phyloP scores from a whole-genome alignment of 208 protist species.

The Trypanosomatidae sp. region DNA sequence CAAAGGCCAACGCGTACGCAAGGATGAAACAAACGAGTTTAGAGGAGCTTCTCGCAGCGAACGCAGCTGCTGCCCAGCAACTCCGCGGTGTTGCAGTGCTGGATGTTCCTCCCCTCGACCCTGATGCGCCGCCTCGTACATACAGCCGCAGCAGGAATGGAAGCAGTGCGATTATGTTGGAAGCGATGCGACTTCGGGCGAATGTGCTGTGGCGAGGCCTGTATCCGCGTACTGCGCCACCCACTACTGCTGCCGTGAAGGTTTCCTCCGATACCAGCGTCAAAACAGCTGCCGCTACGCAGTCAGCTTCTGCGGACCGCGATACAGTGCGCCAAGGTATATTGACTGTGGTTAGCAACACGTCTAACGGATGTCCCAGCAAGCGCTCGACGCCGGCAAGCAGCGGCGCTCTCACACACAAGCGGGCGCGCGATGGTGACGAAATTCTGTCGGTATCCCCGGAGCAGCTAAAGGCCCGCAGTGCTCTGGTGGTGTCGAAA shows the following conservation, averaged over 20 bases:
- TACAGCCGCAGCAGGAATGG: not conserved
- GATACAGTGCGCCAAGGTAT: conserved; percentile 16
- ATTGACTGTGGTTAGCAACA: conserved; percentile 13
- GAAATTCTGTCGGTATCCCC: conserved; percentile 57
- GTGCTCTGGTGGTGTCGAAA: conserved; percentile 39
- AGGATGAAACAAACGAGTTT: conserved; percentile 1
- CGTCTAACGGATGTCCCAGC: not conserved
- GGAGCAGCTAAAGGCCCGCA: conserved; percentile 49
- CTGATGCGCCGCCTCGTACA: not conserved
- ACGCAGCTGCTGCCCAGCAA: conserved; percentile 36
- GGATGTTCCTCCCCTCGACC: conserved; percentile 12
- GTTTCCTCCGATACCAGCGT: not conserved
- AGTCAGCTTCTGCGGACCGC: not conserved
- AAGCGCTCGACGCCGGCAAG: not conserved
- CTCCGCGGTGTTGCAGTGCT: conserved; percentile 41
- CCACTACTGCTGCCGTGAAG: not conserved
- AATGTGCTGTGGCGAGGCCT: conserved; percentile 40
- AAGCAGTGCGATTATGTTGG: conserved; percentile 1
- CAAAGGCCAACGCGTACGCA: not conserved
- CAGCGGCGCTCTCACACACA: conserved; percentile 10
- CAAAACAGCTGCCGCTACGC: not conserved
- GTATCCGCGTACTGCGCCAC: conserved; percentile 37
- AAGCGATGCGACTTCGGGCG: conserved; percentile 33
- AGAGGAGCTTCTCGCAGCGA: conserved; percentile 33
- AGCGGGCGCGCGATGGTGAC: conserved; percentile 36